Percentiles rank a stretch among this genome's conserved stretches.
Conservation (phyloP, 139 green algal genomes). For the Deuterostichococcus epilithicus region DNA sequence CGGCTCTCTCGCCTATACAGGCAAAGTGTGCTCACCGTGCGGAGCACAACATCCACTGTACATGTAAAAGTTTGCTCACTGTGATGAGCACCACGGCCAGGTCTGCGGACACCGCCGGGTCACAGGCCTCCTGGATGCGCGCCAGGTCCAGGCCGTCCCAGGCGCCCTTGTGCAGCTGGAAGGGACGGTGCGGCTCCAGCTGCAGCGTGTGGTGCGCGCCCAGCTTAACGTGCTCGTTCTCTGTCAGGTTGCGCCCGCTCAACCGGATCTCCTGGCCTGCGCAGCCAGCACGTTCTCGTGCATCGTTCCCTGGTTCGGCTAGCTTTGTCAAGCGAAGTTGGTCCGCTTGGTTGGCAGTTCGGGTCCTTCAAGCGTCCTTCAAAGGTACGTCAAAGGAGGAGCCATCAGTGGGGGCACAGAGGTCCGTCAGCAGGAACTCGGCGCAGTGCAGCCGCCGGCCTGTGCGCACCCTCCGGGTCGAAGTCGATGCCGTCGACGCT, state of each 20-base stretch:
- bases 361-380: not conserved
- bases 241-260: conserved; percentile 56
- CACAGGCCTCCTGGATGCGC: conserved; percentile 55
- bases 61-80: too few relatives aligned
- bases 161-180: conserved; percentile 74
- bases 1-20: too few relatives aligned
- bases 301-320: too few relatives aligned
- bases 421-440: too few relatives aligned
- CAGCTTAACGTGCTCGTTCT: conserved; percentile 90
- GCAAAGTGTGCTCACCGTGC: too few relatives aligned
- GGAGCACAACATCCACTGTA: too few relatives aligned
- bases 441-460: not conserved
- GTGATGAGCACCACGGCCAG: conserved; percentile 90
- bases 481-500: conserved; percentile 79
- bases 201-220: conserved; percentile 94
- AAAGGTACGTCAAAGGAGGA: too few relatives aligned
- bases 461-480: conserved; percentile 78
- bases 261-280: conserved; percentile 36
- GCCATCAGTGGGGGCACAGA: too few relatives aligned
- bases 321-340: too few relatives aligned
- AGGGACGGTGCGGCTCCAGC: conserved; percentile 72
- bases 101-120: conserved; percentile 78
- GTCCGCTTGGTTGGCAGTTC: not conserved
- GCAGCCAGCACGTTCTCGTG: too few relatives aligned
- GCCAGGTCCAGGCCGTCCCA: conserved; percentile 88